A percentile compares a stretch with the other conserved stretches of the same genome.
Evolutionary conservation across 805 yeast species (phyloP).

Genomic region (Nematodospora valgi): DNA sequence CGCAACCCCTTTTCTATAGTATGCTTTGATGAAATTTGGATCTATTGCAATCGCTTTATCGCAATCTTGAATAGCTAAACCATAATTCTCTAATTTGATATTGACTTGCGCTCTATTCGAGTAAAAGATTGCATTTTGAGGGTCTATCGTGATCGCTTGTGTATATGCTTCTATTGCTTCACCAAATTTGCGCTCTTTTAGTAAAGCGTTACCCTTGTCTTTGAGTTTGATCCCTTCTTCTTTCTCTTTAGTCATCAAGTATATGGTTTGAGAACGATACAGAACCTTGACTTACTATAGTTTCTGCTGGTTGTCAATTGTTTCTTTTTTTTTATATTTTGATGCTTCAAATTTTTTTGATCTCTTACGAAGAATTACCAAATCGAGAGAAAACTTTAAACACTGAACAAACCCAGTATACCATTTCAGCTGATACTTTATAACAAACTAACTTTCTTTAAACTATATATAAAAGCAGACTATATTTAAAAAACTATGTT

Average conservation of each 20-base stretch:
- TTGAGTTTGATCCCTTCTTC: constrained; percentile 58
- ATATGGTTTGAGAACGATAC: too few relatives aligned
- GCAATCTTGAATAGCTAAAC: constrained; percentile 79
- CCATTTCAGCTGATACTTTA: too few relatives aligned
- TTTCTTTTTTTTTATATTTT: background rate
- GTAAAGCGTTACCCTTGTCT: constrained; percentile 66
- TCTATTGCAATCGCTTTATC: constrained; percentile 66
- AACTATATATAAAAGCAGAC: background rate
- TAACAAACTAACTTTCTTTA: too few relatives aligned
- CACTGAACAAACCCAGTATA: too few relatives aligned
- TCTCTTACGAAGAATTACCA: too few relatives aligned
- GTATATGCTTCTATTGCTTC: constrained; percentile 72
- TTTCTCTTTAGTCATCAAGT: too few relatives aligned
- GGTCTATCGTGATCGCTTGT: constrained; percentile 65
- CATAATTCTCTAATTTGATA: constrained; percentile 81
- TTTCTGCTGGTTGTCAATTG: too few relatives aligned
- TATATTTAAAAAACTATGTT: background rate
- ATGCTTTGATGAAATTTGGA: constrained; percentile 67
- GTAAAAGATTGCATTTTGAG: constrained; percentile 58
- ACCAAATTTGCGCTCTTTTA: constrained; percentile 61
- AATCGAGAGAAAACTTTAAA: background rate
- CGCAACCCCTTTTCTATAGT: constrained; percentile 85
- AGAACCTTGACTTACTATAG: too few relatives aligned
- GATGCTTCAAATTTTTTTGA: background rate
- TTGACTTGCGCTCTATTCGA: constrained; percentile 91